Conservation (phyloP, 768 basidiomycete species). For the Dioszegia hungarica region DNA sequence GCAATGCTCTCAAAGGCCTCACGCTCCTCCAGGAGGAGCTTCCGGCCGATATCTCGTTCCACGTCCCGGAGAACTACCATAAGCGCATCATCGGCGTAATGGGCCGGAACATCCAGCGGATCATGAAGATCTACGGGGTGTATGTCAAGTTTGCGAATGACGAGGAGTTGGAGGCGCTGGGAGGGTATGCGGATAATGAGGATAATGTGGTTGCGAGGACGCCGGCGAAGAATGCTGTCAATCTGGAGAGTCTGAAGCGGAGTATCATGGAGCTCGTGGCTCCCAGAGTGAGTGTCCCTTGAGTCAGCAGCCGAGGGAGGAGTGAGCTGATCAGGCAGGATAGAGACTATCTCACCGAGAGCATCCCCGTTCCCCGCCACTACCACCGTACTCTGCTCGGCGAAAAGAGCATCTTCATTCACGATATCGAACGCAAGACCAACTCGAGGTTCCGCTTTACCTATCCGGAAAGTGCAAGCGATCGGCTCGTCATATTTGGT, state of each 20-base stretch:
- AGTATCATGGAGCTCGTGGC: slow-evolving; percentile 97
- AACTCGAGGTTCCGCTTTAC: slow-evolving; percentile 68
- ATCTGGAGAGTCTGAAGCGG: slow-evolving; percentile 88
- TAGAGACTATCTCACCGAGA: slow-evolving; percentile 93
- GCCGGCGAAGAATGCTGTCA: slow-evolving; percentile 93
- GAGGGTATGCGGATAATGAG: slow-evolving; percentile 93
- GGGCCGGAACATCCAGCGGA: slow-evolving; percentile 94
- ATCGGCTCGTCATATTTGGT: slow-evolving; percentile 91
- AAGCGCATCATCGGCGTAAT: slow-evolving; percentile 99
- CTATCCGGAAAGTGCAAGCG: slow-evolving; percentile 59
- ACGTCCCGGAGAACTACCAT: slow-evolving; percentile 95
- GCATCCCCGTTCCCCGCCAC: slow-evolving; percentile 83
- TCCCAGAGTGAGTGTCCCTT: slow-evolving; percentile 65
- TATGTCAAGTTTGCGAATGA: slow-evolving; percentile 99
- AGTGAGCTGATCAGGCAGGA: slow-evolving; percentile 56
- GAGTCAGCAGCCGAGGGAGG: background rate
- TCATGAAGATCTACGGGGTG: slow-evolving; percentile 99
- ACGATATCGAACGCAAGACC: slow-evolving; percentile 93
- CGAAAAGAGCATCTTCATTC: slow-evolving; percentile 95
- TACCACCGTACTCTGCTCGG: slow-evolving; percentile 93
- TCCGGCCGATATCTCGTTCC: slow-evolving; percentile 98
- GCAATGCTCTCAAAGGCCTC: slow-evolving; percentile 78
- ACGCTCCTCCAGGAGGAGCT: slow-evolving; percentile 90
- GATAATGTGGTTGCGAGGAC: slow-evolving; percentile 99
- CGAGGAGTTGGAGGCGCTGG: slow-evolving; percentile 89